Base-by-base conservation (phyloP, 495 filamentous ascomycete species). In the Penicillium canescens region DNA sequence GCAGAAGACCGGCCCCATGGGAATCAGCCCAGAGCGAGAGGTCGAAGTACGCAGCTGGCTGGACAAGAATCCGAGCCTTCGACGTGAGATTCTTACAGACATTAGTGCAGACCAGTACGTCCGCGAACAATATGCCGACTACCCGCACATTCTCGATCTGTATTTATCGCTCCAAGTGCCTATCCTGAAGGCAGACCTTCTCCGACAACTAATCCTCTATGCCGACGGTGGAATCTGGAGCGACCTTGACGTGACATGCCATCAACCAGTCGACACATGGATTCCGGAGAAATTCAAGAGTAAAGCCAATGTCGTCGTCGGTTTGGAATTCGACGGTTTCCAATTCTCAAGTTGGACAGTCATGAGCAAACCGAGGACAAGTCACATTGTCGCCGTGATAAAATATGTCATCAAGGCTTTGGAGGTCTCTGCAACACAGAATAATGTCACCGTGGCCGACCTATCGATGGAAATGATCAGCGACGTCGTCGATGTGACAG, bases 221-320 rank as follows among this genome's bases (percentile, higher is more conserved):
- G 54, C 54, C 20, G 68, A 77, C 18, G 77, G 76, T 1, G 77
- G 76, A 3, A 67, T 78, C 10, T 80, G 75, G 66, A 71, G 58
- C 18, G 77, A 80, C 54, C 63, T 78, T 4, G 74, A 78, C 36
- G 70, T 72, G 3, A 48, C 59, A 12, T 68, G 61, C 42, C 55
- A 71, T 16, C 44, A 52, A 16, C 72, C 73, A 1, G 66, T 79
- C 10, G 31, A 59, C 13, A 54, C 65, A 0, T 79, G 75, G 73
- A 56, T 78, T 11, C 75, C 75, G 5, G 45, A 55, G 2, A 16
- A 62, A 18, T 66, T 65, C 37, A 41, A 46, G n/a, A 46, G 57
- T 2, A 41, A 52, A 6, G 50, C 63, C 4, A 72, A 69, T 16
- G 52, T 77, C 1, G 66, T 78, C 2, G 63, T 79, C 8, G 77